These are phyloP conservation scores for Cercospora sp. DNA, from an alignment of 2,329 filamentous ascomycete genomes.

Conservation along the genomic window DNA sequence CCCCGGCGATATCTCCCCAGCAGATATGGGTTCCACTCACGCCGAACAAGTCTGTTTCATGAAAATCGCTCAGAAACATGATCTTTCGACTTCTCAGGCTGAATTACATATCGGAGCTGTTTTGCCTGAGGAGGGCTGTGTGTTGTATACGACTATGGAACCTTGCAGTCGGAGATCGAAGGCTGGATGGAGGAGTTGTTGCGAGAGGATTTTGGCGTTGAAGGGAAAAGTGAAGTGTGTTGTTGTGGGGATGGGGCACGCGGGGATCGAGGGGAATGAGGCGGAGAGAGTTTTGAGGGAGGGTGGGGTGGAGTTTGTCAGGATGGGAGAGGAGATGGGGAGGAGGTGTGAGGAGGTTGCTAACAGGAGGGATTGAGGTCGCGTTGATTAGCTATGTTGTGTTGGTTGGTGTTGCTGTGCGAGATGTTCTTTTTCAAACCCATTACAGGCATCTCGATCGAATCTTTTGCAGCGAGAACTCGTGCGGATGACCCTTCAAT, in stretches of 20 bases:
- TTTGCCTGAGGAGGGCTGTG: not conserved
- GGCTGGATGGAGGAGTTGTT: not conserved
- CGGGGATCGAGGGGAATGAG: not conserved
- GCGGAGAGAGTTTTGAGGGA: not conserved
- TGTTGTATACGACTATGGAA: constrained; percentile 11
- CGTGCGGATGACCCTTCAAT: too few relatives aligned
- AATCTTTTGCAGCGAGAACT: too few relatives aligned
- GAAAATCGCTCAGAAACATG: constrained; percentile 3
- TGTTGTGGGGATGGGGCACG: constrained; percentile 1
- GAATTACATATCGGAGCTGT: not conserved
- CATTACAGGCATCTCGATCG: too few relatives aligned
- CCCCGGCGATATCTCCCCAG: not conserved
- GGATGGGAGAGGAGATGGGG: not conserved
- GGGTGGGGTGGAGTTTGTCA: not conserved
- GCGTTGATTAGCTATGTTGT: too few relatives aligned
- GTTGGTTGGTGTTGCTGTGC: too few relatives aligned
- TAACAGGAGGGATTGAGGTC: too few relatives aligned
- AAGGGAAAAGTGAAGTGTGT: not conserved
- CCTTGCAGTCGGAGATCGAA: constrained; percentile 1
- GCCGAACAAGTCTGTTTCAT: constrained; percentile 16
- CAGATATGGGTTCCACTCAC: constrained; percentile 9
- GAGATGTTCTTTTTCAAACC: too few relatives aligned
- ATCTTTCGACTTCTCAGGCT: not conserved
- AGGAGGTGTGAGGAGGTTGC: not conserved
- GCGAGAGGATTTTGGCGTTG: constrained; percentile 1